phyloP scores from a whole-genome alignment of 495 filamentous ascomycete genomes.

The Talaromyces wortmannii region DNA sequence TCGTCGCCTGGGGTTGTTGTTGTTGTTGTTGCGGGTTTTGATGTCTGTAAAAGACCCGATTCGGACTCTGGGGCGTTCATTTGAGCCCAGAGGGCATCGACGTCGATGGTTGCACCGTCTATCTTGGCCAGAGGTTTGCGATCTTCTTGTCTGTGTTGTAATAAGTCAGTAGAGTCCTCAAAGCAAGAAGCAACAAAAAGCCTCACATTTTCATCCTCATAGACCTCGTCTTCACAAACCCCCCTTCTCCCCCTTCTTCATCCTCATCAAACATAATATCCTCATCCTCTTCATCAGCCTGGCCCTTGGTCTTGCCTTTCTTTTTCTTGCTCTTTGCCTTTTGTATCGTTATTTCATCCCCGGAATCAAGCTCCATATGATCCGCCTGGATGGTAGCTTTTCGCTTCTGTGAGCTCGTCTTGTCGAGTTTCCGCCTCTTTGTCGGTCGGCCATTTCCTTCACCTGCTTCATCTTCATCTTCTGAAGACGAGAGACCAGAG shows the following conservation, averaged over 20 bases:
- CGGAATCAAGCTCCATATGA: conserved; percentile 45
- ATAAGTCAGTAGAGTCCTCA: neutral
- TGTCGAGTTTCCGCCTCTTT: conserved; percentile 29
- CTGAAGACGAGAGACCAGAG: conserved; percentile 9
- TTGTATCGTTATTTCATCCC: conserved; percentile 73
- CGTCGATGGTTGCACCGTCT: conserved; percentile 73
- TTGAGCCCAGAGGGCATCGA: conserved; percentile 80
- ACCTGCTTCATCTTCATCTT: conserved; percentile 19
- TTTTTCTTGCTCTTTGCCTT: conserved; percentile 48
- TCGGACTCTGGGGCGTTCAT: conserved; percentile 52
- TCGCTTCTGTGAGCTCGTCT: neutral
- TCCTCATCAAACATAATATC: conserved; percentile 49
- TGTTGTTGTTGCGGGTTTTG: conserved; percentile 4
- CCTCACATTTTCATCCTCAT: conserved; percentile 55
- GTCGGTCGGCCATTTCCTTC: conserved; percentile 18
- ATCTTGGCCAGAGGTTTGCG: conserved; percentile 53
- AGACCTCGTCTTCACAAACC: conserved; percentile 75
- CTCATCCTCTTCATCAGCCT: conserved; percentile 44
- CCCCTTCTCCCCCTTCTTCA: conserved; percentile 63
- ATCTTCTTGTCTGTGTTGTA: conserved; percentile 50
- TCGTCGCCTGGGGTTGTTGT: neutral
- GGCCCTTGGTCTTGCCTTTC: conserved; percentile 19
- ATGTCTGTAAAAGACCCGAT: conserved; percentile 7
- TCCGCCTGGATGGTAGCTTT: conserved; percentile 32
- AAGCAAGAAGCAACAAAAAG: neutral